Evolutionary conservation across 2,329 filamentous ascomycete species (phyloP), one percentile per base, ranked within the genome.

Genomic region (Pestalotiopsis fici): DNA sequence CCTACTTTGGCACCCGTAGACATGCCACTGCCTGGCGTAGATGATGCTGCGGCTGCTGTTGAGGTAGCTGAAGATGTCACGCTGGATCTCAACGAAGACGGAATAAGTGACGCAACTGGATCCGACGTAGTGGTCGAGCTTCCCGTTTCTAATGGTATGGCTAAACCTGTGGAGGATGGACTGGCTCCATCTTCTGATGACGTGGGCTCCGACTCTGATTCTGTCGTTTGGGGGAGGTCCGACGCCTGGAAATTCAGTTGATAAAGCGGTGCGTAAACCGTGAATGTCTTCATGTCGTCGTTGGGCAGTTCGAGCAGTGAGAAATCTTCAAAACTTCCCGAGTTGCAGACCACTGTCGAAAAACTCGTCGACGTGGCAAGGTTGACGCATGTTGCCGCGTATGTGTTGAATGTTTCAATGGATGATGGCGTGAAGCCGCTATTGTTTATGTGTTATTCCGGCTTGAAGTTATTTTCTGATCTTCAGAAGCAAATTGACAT

Each of bases 301-400:
- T 65, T 65, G 15, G 64, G 64, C 11, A 65, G 13, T n/a, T 25
- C 37, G 31, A 65, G 55, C 18, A 59, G 28, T 13, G 64, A 65
- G 28, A 65, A 65, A 28, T 65, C 64, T 12, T 37, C 27, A 21
- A 65, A 65, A 21, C 18, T 39, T 4, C 64, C 64, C 18, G 50
- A 57, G 31, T 59, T 35, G 54, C 64, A 65, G 18, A 59, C 64
- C 9, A 65, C 64, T 15, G 64, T 65, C 28, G 50, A 59, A 28
- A 65, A 65, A 35, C 21, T 59, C 4, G 64, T 57, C 11, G 50
- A 43, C 28, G 64, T 65, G 2, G 64, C 64, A n/a, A 65, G 43
- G 18, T 39, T 50, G 27, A 65, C 23, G 35, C 64, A 65, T 7
- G 64, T 65, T 28, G 64, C 64, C 6, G 64, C 64, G 55, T 65